Percentiles rank a stretch among this genome's conserved stretches.
phyloP scores from a whole-genome alignment of 305 asterid genomes.

The Fraxinus platypoda region DNA sequence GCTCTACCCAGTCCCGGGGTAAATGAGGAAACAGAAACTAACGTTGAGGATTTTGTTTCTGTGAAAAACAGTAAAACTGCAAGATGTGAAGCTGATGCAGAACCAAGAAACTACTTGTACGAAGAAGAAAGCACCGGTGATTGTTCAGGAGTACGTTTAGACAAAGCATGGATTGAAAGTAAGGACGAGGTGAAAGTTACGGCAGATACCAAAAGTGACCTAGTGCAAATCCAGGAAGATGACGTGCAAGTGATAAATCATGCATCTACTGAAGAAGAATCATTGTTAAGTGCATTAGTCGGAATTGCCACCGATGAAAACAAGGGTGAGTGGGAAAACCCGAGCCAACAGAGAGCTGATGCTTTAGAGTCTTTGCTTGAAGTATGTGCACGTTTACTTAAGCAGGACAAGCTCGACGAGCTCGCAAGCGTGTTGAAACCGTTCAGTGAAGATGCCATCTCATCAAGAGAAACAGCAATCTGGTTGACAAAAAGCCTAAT shows the following conservation, averaged over 20 bases:
- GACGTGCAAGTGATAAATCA: constrained; percentile 27
- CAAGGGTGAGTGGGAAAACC: constrained; percentile 39
- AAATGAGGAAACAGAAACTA: constrained; percentile 24
- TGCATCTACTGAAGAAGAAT: constrained; percentile 14
- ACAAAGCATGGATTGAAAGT: not conserved
- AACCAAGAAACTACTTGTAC: constrained; percentile 18
- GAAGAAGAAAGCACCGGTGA: constrained; percentile 23
- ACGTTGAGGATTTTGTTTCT: constrained; percentile 30
- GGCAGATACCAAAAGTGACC: not conserved
- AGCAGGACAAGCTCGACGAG: constrained; percentile 87
- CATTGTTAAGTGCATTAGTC: constrained; percentile 23
- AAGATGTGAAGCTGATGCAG: not conserved
- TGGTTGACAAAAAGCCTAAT: constrained; percentile 85
- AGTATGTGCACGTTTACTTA: constrained; percentile 82
- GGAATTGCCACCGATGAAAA: constrained; percentile 33
- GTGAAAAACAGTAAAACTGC: constrained; percentile 24
- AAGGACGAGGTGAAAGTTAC: not conserved
- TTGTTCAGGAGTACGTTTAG: constrained; percentile 13
- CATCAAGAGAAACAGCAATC: constrained; percentile 94
- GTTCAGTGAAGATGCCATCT: constrained; percentile 80
- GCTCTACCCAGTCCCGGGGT: constrained; percentile 25
- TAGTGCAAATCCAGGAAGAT: constrained; percentile 29
- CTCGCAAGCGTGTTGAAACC: constrained; percentile 85
- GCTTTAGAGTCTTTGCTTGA: constrained; percentile 95
- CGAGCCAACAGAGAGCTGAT: constrained; percentile 66